A percentile compares a stretch with the other conserved stretches of the same genome.
Evolutionary conservation across 306 rosid species (phyloP).

Genomic region (Pyrus communis): DNA sequence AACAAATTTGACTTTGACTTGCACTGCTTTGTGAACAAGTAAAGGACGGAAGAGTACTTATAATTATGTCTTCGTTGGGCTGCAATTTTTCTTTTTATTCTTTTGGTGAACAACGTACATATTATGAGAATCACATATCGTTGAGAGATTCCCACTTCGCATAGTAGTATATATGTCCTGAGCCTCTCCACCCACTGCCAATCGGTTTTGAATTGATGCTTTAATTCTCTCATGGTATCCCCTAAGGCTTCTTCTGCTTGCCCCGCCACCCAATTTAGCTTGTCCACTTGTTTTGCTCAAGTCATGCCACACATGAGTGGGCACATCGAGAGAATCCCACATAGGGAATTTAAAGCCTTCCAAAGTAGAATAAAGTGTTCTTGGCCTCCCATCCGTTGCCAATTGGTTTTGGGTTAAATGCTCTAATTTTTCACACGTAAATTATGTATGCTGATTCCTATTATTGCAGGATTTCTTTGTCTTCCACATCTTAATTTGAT

Average conservation of each 20-base stretch:
- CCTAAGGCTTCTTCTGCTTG: not conserved
- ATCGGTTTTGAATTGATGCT: not conserved
- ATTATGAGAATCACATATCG: not conserved
- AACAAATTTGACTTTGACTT: not conserved
- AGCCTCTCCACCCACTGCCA: not conserved
- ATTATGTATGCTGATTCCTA: not conserved
- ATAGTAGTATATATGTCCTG: not conserved
- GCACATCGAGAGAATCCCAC: not conserved
- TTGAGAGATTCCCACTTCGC: not conserved
- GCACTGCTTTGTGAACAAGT: not conserved
- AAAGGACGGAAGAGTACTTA: not conserved
- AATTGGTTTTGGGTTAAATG: not conserved
- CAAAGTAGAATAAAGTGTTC: not conserved
- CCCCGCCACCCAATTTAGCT: not conserved
- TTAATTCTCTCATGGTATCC: not conserved
- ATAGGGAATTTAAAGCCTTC: not conserved
- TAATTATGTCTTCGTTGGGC: not conserved
- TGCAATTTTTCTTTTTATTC: not conserved
- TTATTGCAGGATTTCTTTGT: not conserved
- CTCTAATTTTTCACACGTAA: not conserved
- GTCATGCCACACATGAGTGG: not conserved
- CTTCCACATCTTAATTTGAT: constrained; percentile 11
- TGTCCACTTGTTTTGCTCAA: not conserved
- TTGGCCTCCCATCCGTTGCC: not conserved
- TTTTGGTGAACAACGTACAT: not conserved